Conservation (phyloP, 1,284 basidiomycete species). For the Acaromyces ingoldii region DNA sequence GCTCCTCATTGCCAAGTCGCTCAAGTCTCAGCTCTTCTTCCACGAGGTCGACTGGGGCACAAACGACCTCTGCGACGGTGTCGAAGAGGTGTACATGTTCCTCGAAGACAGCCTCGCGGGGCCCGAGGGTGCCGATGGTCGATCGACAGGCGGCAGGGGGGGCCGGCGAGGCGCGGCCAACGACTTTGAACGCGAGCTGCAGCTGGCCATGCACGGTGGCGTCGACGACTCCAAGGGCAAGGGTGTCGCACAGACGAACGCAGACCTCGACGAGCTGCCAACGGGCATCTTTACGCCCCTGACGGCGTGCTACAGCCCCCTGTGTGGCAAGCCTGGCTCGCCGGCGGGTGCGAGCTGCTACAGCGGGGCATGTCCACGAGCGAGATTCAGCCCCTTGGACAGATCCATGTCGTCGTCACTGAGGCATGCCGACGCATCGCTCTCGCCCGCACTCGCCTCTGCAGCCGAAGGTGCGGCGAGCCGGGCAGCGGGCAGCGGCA, state of each 20-base stretch:
- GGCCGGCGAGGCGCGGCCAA: slow-evolving; percentile 1
- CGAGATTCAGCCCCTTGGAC: slow-evolving; percentile 9
- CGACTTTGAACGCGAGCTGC: slow-evolving; percentile 6
- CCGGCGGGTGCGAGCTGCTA: slow-evolving; percentile 21
- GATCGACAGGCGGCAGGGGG: slow-evolving; percentile 6
- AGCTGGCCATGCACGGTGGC: slow-evolving; percentile 51
- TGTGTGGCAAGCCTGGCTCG: slow-evolving; percentile 61
- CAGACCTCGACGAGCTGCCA: slow-evolving; percentile 65
- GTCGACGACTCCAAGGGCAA: slow-evolving; percentile 78
- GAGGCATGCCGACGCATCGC: no score
- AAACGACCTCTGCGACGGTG: slow-evolving; percentile 74
- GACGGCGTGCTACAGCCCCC: slow-evolving; percentile 96
- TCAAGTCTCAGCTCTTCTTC: slow-evolving; percentile 89
- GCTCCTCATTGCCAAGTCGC: slow-evolving; percentile 74
- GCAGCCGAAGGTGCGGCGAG: background rate
- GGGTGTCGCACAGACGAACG: slow-evolving; percentile 79
- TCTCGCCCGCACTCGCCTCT: slow-evolving; percentile 7
- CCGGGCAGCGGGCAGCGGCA: background rate
- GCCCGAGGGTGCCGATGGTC: no score
- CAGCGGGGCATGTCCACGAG: slow-evolving; percentile 30
- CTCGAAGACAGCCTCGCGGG: slow-evolving; percentile 63
- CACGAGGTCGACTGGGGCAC: slow-evolving; percentile 96
- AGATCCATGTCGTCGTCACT: no score
- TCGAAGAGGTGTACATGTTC: slow-evolving; percentile 95
- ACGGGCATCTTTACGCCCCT: slow-evolving; percentile 93